phyloP scores from a whole-genome alignment of 805 yeast species.

The Starmerella asiatica region DNA sequence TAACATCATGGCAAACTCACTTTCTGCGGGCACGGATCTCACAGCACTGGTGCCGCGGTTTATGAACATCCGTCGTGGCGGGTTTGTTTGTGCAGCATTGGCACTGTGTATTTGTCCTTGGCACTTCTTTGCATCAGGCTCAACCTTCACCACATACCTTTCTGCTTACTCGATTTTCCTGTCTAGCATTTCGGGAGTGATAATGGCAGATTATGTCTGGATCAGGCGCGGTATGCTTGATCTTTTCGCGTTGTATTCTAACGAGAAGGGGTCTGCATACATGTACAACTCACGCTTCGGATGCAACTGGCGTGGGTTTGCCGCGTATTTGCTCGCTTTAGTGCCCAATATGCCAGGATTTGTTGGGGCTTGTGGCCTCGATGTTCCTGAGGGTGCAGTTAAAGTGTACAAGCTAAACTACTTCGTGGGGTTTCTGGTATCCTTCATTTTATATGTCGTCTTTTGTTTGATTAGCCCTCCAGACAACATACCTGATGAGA shows the following conservation, averaged over 20 bases:
- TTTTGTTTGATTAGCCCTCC: conserved; percentile 25
- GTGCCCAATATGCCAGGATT: conserved; percentile 78
- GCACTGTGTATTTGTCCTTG: conserved; percentile 71
- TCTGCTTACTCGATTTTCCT: conserved; percentile 73
- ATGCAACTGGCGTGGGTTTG: conserved; percentile 70
- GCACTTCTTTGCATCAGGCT: conserved; percentile 57
- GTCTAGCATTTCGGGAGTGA: conserved; percentile 68
- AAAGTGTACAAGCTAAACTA: conserved; percentile 60
- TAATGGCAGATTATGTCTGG: conserved; percentile 47
- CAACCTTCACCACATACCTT: conserved; percentile 64
- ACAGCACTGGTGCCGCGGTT: conserved; percentile 36
- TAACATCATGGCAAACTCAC: conserved; percentile 36
- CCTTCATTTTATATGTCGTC: conserved; percentile 42
- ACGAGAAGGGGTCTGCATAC: conserved; percentile 36
- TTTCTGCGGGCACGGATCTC: conserved; percentile 38
- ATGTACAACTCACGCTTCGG: conserved; percentile 47
- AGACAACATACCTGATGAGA: conserved; percentile 13
- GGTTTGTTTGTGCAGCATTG: conserved; percentile 58
- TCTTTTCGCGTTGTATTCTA: conserved; percentile 50
- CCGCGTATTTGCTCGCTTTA: conserved; percentile 68
- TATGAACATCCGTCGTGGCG: conserved; percentile 60
- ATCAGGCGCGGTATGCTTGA: conserved; percentile 61
- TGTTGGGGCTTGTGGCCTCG: conserved; percentile 63
- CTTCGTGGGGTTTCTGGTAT: conserved; percentile 56
- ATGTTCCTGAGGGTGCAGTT: conserved; percentile 68